Percentiles rank a stretch among this genome's conserved stretches.
Conservation (phyloP, 352 stramenopile species). For the Phytophthora multivora region DNA sequence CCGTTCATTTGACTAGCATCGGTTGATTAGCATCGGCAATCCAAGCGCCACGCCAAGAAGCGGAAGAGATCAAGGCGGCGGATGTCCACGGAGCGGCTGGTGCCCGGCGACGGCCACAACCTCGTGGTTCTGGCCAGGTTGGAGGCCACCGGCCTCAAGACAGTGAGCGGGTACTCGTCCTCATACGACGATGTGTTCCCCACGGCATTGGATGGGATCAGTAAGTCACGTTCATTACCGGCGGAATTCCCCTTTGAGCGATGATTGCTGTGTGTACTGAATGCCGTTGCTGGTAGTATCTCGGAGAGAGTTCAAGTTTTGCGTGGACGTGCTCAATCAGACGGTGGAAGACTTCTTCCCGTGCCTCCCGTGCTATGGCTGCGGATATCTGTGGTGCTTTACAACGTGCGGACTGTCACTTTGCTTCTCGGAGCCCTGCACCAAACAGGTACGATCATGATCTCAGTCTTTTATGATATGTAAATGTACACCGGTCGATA, state of each 20-base stretch:
- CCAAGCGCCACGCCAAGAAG: neutral
- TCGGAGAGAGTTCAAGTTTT: conserved; percentile 78
- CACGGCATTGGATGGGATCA: conserved; percentile 63
- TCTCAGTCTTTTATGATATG: neutral
- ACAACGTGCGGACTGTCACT: conserved; percentile 65
- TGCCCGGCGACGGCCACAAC: conserved; percentile 47
- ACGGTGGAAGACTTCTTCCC: conserved; percentile 76
- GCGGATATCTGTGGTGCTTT: conserved; percentile 73
- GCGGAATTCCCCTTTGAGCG: neutral
- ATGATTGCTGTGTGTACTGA: too few species aligned
- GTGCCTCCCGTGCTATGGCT: conserved; percentile 72
- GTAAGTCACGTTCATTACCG: conserved; percentile 33
- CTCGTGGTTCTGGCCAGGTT: conserved; percentile 65
- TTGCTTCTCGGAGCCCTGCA: conserved; percentile 66
- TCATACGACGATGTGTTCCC: conserved; percentile 66
- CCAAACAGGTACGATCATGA: conserved; percentile 49
- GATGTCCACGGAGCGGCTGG: conserved; percentile 70
- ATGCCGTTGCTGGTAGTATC: conserved; percentile 44
- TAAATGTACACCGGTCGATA: neutral
- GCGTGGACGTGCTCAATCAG: conserved; percentile 78
- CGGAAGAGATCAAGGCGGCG: conserved; percentile 8
- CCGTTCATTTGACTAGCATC: conserved; percentile 28
- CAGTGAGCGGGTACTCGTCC: conserved; percentile 58
- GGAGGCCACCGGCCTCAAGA: conserved; percentile 47
- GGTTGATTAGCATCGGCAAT: neutral